Percentiles rank a stretch among this genome's conserved stretches.
Evolutionary conservation across 192 early-diverging fungal species (phyloP).

Genomic region (Ambispora gerdemannii): DNA sequence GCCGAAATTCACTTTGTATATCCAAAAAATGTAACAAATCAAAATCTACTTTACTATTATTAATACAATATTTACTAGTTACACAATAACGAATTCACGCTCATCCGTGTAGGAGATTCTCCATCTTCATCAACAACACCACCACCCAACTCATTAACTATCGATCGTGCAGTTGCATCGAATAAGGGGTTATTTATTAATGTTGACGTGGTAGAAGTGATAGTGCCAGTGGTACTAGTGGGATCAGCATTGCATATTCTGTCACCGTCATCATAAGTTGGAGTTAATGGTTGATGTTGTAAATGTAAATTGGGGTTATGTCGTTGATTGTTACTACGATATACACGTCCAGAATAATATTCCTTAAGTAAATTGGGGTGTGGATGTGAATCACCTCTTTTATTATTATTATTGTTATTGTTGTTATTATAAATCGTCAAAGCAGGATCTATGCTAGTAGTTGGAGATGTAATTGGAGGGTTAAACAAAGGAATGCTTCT

Average conservation of each 20-base stretch:
- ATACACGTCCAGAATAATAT: too few species aligned
- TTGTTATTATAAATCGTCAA: background rate
- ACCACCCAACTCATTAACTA: background rate
- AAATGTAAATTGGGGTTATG: background rate
- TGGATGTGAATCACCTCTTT: background rate
- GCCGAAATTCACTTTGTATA: too few species aligned
- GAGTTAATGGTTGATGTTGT: background rate
- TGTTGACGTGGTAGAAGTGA: too few species aligned
- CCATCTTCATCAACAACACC: background rate
- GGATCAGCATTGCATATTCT: too few species aligned
- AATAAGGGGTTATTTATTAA: too few species aligned
- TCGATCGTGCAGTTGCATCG: background rate
- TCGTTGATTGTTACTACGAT: background rate
- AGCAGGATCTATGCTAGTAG: conserved; percentile 5
- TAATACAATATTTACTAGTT: background rate
- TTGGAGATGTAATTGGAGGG: background rate
- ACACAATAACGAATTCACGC: conserved; percentile 27
- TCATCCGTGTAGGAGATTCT: conserved; percentile 2
- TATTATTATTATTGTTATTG: background rate
- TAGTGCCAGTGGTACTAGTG: too few species aligned
- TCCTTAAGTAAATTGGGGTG: background rate
- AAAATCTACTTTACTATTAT: too few species aligned
- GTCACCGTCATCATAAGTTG: background rate
- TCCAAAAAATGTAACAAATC: too few species aligned
- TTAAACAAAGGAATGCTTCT: background rate